Percentiles rank a stretch among this genome's conserved stretches.
These are phyloP conservation scores for Exserohilum rostratum DNA, from an alignment of 2,329 filamentous ascomycete species.

Conservation along the genomic window DNA sequence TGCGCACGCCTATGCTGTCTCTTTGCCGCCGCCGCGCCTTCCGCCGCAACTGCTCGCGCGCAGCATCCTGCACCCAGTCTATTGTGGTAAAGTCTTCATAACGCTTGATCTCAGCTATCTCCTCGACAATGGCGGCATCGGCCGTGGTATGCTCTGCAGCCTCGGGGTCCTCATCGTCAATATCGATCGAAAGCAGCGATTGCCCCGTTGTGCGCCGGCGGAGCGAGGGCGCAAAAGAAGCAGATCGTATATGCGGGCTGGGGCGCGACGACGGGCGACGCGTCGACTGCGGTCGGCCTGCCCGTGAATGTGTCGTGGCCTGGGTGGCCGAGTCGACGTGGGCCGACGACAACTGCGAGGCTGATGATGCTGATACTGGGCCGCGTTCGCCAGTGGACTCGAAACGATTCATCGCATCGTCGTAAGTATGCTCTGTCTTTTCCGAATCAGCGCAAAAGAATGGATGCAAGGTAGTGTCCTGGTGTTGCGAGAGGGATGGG, in stretches of 20 bases:
- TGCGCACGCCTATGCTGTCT: constrained; percentile 51
- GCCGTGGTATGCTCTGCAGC: constrained; percentile 57
- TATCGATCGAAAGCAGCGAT: constrained; percentile 66
- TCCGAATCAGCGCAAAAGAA: constrained; percentile 2
- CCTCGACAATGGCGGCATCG: constrained; percentile 81
- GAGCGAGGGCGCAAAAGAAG: constrained; percentile 60
- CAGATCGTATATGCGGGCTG: constrained; percentile 33
- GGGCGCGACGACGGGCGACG: constrained; percentile 32
- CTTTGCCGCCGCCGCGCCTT: constrained; percentile 72
- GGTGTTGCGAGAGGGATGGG: background rate
- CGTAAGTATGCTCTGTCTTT: background rate
- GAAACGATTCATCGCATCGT: constrained; percentile 55
- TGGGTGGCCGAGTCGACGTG: background rate
- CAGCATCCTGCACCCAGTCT: constrained; percentile 98
- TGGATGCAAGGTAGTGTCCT: background rate
- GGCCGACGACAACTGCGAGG: background rate
- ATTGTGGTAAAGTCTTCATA: constrained; percentile 99
- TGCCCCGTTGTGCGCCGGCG: constrained; percentile 70
- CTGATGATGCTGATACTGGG: background rate
- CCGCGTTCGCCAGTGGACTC: constrained; percentile 9
- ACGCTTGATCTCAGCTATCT: constrained; percentile 96
- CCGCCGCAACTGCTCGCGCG: constrained; percentile 83
- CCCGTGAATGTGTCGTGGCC: constrained; percentile 27
- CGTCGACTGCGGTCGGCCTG: constrained; percentile 55
- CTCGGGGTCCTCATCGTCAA: constrained; percentile 65